phyloP scores from a whole-genome alignment of 768 basidiomycete genomes.

The Suillus sp. region DNA sequence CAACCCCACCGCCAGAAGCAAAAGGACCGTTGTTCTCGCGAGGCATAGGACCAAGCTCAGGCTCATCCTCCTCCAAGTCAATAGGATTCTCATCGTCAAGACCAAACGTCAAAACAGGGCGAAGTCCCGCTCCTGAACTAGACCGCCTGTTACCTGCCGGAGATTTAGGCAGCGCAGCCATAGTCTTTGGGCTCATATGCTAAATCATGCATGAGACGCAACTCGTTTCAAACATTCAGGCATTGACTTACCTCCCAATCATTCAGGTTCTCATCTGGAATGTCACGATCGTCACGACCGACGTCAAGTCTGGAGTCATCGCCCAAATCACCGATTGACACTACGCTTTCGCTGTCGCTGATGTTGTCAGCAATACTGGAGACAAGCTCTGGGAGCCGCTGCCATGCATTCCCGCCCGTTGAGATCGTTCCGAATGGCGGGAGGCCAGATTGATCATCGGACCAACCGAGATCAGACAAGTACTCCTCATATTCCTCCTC shows the following conservation, averaged over 20 bases:
- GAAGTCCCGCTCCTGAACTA: conserved; percentile 80
- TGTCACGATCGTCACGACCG: conserved; percentile 62
- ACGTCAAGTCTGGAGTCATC: conserved; percentile 72
- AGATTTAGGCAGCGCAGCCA: conserved; percentile 91
- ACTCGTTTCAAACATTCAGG: conserved; percentile 7
- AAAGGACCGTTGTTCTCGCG: conserved; percentile 75
- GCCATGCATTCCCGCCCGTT: conserved; percentile 67
- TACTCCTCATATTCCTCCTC: conserved; percentile 98
- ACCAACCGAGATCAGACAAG: conserved; percentile 82
- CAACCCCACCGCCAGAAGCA: conserved; percentile 78
- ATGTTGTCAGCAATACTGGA: conserved; percentile 84
- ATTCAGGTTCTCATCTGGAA: conserved; percentile 79
- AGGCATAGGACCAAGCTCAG: conserved; percentile 74
- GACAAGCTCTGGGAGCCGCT: conserved; percentile 76
- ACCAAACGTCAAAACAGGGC: conserved; percentile 78
- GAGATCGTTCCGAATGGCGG: conserved; percentile 37
- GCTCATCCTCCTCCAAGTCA: conserved; percentile 71
- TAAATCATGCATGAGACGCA: conserved; percentile 32
- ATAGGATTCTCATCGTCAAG: conserved; percentile 77
- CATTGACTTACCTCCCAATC: conserved; percentile 85
- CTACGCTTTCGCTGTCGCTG: conserved; percentile 94
- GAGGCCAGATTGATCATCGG: conserved; percentile 54
- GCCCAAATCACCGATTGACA: conserved; percentile 84
- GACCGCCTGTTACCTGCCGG: conserved; percentile 82
- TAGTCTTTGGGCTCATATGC: conserved; percentile 97